Base-by-base conservation (phyloP, 225 moss, liverwort and hornwort genomes). In the Asterella californica region DNA sequence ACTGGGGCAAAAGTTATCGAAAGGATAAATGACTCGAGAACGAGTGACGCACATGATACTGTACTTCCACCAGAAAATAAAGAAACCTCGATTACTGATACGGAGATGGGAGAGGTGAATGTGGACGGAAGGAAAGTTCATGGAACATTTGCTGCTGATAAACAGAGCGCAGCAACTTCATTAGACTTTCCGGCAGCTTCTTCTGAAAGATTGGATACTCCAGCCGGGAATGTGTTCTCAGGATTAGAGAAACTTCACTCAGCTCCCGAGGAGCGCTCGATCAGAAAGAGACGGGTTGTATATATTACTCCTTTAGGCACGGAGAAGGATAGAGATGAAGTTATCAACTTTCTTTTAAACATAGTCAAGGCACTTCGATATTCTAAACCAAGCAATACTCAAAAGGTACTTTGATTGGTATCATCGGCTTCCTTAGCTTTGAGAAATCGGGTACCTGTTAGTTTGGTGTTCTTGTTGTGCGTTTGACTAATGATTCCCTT, bases 321-420 rank as follows among this genome's bases (percentile, higher is more conserved):
- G 79, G 89, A 92, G 63, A 93, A 93, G 79, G 91, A 95, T 62
- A 90, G 90, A 81, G 88, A 91, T 34, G 87, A 90, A 78, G 95
- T 92, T 77, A 89, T 95, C 47, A 82, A 83, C 36, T 99, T 95
- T 68, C 91, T 99, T 42, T 85, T 95, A 72, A 90, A 91, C 80
- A 93, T 94, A 75, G 91, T 95, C 78, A 92, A 87, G 84, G 95
- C 93, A 46, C 91, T 99, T 24, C 89, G 95, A 57, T 87, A 89
- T 79, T 87, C 92, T 37, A 99, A 91, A 88, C 84, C 95, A 62
- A 89, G 90, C 76, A 90, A 95, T 76, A 93, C 93, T 0, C 89
- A 92, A 64, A 93, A 93, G 93, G 99, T 95, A 72, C 0, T 57
- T 36, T 24, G 57, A 70, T 17, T 24, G 4, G 24, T 61, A 0